A percentile compares a stretch with the other conserved stretches of the same genome.
These are phyloP conservation scores for Typha latifolia DNA, from an alignment of 176 grass and related monocot genomes.

Conservation along the genomic window DNA sequence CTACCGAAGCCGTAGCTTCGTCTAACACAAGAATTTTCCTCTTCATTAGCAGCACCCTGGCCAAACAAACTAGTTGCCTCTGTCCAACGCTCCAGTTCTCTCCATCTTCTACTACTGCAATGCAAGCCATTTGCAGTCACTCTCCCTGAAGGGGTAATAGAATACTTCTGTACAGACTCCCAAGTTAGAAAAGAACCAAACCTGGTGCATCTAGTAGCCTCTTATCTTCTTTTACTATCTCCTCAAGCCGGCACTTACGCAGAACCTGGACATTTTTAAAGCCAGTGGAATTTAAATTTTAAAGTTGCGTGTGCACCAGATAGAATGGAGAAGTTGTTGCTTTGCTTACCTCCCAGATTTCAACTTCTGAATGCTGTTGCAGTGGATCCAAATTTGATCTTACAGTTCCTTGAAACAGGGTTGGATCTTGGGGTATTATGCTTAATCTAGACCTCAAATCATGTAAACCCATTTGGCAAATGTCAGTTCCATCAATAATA, in stretches of 20 bases:
- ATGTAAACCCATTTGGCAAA: conserved; percentile 65
- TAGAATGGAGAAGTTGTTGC: background rate
- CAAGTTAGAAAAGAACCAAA: background rate
- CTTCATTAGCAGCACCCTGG: conserved; percentile 68
- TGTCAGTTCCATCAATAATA: conserved; percentile 65
- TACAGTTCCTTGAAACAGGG: conserved; percentile 76
- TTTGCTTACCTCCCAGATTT: conserved; percentile 77
- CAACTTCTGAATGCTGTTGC: conserved; percentile 43
- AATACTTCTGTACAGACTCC: background rate
- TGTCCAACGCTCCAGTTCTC: conserved; percentile 83
- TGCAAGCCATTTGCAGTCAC: background rate
- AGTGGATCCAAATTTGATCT: conserved; percentile 76
- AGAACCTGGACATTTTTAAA: conserved; percentile 36
- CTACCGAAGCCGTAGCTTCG: conserved; percentile 89
- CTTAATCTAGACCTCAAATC: conserved; percentile 75
- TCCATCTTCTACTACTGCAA: conserved; percentile 73
- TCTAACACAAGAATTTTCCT: conserved; percentile 85
- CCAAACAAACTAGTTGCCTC: conserved; percentile 79
- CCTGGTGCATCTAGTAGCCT: conserved; percentile 70
- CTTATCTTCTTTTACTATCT: conserved; percentile 56
- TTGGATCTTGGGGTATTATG: conserved; percentile 89
- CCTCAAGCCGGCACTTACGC: conserved; percentile 49
- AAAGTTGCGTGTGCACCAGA: background rate
- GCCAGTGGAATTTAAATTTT: background rate
- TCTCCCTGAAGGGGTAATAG: background rate